Base-by-base conservation (phyloP, 2,329 filamentous ascomycete species). In the Ophiocordyceps camponoti-floridani region DNA sequence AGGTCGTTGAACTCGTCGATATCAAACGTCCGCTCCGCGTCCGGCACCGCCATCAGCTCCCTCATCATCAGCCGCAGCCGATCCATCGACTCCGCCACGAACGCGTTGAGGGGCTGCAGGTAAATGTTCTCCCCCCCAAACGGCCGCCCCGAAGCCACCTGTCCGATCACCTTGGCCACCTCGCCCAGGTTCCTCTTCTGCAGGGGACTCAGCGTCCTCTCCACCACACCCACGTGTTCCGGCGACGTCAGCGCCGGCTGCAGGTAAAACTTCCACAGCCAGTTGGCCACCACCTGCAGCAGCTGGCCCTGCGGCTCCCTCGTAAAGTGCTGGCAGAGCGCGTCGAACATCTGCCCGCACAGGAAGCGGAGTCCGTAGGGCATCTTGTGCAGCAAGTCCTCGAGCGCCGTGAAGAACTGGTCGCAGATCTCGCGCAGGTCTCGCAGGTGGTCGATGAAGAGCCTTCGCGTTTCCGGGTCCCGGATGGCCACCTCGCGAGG, bases 1-100 rank as follows among this genome's bases (percentile, higher is more conserved):
- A 98, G 73, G 57, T 98, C 91, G 58, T 95, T 96, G 74, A 91
- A 98, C 60, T 96, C 91, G 58, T 98, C 91, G 58, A 98, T 95
- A 61, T 96, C 88, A 57, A 96, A 98, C 23, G 91, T 91, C 44
- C 77, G 73, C 62, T 98, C 91, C 0, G 86, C 84, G 54, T 91
- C 82, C 13, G 83, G 79, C 12, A 96, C 84, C 12, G 82, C 77
- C 51, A 98, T 85, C 48, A 96, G 63, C 31, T 82, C 76, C 41
- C 72, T 73, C 63, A 84, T 84, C 41, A 91, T 85, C 12, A 82
- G 73, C 30, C 76, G 74, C 47, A 95, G 69, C 23, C 88, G 75
- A 52, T 86, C 79, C 43, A 94, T 79, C 0, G 88, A 88, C 48
- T 95, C 85, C 16, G 74, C 77, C 42, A 98, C 73, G 59, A 94